Evolutionary conservation across 2,329 filamentous ascomycete species (phyloP).

Genomic region (Curvularia sp.): DNA sequence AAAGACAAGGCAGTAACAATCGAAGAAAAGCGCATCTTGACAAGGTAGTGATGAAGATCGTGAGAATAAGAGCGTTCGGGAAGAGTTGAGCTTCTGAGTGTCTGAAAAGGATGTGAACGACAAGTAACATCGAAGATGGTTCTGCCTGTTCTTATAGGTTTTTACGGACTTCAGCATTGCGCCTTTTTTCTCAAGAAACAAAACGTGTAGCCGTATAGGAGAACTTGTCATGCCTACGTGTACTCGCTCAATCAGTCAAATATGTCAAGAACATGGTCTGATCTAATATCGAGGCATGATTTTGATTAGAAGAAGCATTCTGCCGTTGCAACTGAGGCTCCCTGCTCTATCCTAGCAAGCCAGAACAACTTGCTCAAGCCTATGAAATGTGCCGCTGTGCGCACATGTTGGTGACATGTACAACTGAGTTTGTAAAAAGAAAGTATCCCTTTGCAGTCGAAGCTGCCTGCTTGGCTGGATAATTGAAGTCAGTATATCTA

Average conservation of each 20-base stretch:
- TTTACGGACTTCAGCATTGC: background rate
- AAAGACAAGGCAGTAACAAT: slow-evolving; percentile 1
- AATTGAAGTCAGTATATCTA: background rate
- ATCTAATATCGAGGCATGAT: background rate
- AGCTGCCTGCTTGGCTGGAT: background rate
- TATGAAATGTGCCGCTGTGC: background rate
- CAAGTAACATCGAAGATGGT: background rate
- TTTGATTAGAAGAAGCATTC: background rate
- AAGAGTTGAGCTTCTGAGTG: background rate
- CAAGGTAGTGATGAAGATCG: background rate
- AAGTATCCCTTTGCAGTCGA: background rate
- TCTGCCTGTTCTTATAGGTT: slow-evolving; percentile 1
- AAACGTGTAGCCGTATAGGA: background rate
- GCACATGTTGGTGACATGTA: background rate
- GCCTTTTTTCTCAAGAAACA: background rate
- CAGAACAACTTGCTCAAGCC: background rate
- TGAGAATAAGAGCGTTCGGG: background rate
- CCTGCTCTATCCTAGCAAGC: background rate
- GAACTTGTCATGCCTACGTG: background rate
- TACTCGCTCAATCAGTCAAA: background rate
- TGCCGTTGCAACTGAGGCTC: background rate
- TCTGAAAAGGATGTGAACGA: background rate
- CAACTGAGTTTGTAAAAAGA: background rate
- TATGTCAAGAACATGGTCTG: background rate
- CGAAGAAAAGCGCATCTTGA: slow-evolving; percentile 4